Evolutionary conservation across 2,329 filamentous ascomycete species (phyloP), one percentile per base, ranked within the genome.

Genomic region (Cryphonectria nitschkei): DNA sequence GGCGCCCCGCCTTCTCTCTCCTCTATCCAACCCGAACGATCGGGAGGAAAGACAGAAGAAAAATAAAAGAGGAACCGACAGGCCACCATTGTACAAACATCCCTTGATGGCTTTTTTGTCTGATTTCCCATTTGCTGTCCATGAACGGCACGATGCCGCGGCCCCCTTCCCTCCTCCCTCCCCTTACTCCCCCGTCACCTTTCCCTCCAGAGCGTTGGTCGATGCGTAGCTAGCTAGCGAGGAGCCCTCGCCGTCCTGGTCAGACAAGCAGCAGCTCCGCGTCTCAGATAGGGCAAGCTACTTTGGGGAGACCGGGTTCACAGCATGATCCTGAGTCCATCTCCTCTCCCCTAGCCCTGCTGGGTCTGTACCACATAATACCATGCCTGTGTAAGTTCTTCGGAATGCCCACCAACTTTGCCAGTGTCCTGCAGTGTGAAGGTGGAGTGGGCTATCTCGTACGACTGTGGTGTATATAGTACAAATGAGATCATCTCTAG

Each of bases 221-320:
- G 14, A 58, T 19, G 22, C 3, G 19, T n/a, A 9, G 22, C 46
- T n/a, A n/a, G 46, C 14, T 32, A 32, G 54, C 29, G 26, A 58
- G 54, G 19, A 58, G 34, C 16, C 34, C 19, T 32, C 29, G 54
- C 16, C 54, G 29, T 58, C 11, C 29, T 32, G 29, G 54, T 32
- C 54, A 58, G 54, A 32, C 54, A 58, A 58, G 54, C 29, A 62
- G 4, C 32, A 41, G n/a, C 32, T 62, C 34, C 58, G 34, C 58
- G 37, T 41, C 58, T 62, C 58, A 34, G 19, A 13, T 26, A 34
- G 16, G 16, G 58, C 32, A 62, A 39, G 32, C 58, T 37, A 34
- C 58, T 9, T 39, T 32, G 16, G 32, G 58, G 58, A 50, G 34
- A 29, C 54, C 16, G 54, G 54, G 29, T 14, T 32, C 54, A 32